These are phyloP conservation scores for Isabelozyma rhagii DNA, from an alignment of 805 yeast species.

Conservation along the genomic window DNA sequence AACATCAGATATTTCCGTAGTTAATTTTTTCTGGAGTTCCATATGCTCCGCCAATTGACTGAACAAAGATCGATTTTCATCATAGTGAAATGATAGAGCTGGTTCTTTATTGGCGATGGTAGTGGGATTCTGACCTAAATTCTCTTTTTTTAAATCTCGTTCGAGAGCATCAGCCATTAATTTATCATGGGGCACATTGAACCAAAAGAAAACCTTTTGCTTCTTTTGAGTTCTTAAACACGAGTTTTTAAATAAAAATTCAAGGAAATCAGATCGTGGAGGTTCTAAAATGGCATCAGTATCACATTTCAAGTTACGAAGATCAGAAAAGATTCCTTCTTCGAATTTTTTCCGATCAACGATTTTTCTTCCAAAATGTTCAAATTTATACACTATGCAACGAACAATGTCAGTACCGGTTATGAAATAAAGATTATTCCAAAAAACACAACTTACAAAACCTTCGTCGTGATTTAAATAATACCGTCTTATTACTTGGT, in stretches of 20 bases:
- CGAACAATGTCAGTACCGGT: slow-evolving; percentile 97
- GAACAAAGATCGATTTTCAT: slow-evolving; percentile 47
- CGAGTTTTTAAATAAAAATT: slow-evolving; percentile 78
- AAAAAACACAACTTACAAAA: slow-evolving; percentile 85
- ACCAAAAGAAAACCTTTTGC: slow-evolving; percentile 96
- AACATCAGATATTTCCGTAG: slow-evolving; percentile 4
- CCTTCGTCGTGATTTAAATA: slow-evolving; percentile 86
- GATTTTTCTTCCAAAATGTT: slow-evolving; percentile 83
- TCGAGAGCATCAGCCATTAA: slow-evolving; percentile 91
- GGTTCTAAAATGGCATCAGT: slow-evolving; percentile 83
- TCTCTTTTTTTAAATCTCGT: slow-evolving; percentile 82
- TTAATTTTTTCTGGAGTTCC: slow-evolving; percentile 20
- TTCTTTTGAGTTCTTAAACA: slow-evolving; percentile 94
- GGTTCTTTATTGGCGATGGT: slow-evolving; percentile 76
- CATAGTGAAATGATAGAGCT: slow-evolving; percentile 70
- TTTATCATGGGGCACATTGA: slow-evolving; percentile 90
- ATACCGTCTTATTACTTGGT: slow-evolving; percentile 83
- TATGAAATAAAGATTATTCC: slow-evolving; percentile 86
- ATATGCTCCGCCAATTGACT: slow-evolving; percentile 54
- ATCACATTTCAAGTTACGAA: slow-evolving; percentile 82
- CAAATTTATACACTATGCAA: slow-evolving; percentile 82
- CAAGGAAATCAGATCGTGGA: slow-evolving; percentile 81
- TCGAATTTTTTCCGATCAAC: slow-evolving; percentile 90
- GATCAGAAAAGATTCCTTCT: slow-evolving; percentile 91
- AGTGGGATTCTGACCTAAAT: slow-evolving; percentile 57